Base-by-base conservation (phyloP, 345 rosid species). In the Schrenkiella parvula region DNA sequence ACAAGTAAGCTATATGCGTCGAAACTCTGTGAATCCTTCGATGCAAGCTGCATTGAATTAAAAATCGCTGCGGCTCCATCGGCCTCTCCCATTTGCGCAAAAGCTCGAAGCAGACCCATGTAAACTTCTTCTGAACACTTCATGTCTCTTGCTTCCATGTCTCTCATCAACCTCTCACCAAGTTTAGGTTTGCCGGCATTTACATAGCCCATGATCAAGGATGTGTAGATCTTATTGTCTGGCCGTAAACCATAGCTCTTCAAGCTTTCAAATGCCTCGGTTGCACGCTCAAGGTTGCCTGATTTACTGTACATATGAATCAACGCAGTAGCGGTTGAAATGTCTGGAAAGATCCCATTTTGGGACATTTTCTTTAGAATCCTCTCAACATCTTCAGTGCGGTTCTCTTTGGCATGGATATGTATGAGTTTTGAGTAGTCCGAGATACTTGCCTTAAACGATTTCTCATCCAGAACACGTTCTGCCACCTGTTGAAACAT, bases 381-480 rank as follows among this genome's bases (percentile, higher is more conserved):
- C 74, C 93, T 81, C 81, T 95, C 99, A 5, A 82, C 91, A 71
- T 86, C 92, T 80, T 88, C 87, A 56, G 82, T 2, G 60, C 29
- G 75, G 57, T 78, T 82, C 68, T 78, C 84, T 78, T 82, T 81
- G 54, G 92, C 93, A 76, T 86, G 69, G 48, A 86, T 82, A 69
- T 85, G 87, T 31, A 95, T 82, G 73, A 95, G 89, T 68, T 83
- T 83, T 59, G 86, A 83, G 83, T 83, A 87, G 80, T 92, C 98
- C 19, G 76, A 78, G 54, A 75, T 61, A 57, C 61, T 81, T 32
- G 92, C 73, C 68, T 86, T 86, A 79, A 86, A 89, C 57, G 96
- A 87, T 60, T 80, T 81, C 64, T 89, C 87, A 48, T 68, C 78
- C 82, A 92, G 78, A 60, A 86, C 73, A 78, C 35, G 75, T 73